phyloP scores from a whole-genome alignment of 805 yeast species.

The Cephaloascus fragrans region DNA sequence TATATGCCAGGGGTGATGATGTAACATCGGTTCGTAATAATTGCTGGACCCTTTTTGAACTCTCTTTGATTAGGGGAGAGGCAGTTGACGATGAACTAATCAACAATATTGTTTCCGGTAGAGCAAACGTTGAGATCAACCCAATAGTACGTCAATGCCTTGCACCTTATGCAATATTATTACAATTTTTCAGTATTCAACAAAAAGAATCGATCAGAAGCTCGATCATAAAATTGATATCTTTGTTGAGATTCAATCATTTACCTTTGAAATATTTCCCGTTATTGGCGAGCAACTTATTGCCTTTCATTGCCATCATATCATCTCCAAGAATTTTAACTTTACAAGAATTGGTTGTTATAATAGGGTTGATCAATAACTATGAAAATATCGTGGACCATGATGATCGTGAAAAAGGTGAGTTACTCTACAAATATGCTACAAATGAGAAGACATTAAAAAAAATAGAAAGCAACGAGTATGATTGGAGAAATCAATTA shows the following conservation, averaged over 20 bases:
- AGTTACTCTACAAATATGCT: conserved; percentile 20
- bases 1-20: conserved; percentile 58
- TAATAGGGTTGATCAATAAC: conserved; percentile 28
- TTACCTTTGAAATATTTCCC: conserved; percentile 43
- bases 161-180: conserved; percentile 61
- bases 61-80: conserved; percentile 39
- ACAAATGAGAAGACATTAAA: conserved; percentile 8
- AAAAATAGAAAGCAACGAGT: conserved; percentile 1
- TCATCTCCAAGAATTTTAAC: not conserved
- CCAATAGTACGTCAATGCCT: conserved; percentile 59
- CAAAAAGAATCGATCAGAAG: conserved; percentile 12
- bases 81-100: conserved; percentile 50
- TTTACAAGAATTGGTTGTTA: conserved; percentile 21
- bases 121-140: conserved; percentile 25
- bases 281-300: conserved; percentile 36
- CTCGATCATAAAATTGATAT: conserved; percentile 20
- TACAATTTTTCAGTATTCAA: conserved; percentile 32
- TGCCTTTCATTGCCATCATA: conserved; percentile 24
- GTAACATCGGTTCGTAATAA: conserved; percentile 36
- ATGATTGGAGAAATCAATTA: conserved; percentile 27
- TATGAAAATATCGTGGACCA: conserved; percentile 16
- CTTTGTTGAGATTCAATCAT: conserved; percentile 39
- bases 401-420: conserved; percentile 18
- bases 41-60: conserved; percentile 57
- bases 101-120: conserved; percentile 35